Conservation (phyloP, 805 yeast genomes). For the Zygosaccharomyces rouxii region DNA sequence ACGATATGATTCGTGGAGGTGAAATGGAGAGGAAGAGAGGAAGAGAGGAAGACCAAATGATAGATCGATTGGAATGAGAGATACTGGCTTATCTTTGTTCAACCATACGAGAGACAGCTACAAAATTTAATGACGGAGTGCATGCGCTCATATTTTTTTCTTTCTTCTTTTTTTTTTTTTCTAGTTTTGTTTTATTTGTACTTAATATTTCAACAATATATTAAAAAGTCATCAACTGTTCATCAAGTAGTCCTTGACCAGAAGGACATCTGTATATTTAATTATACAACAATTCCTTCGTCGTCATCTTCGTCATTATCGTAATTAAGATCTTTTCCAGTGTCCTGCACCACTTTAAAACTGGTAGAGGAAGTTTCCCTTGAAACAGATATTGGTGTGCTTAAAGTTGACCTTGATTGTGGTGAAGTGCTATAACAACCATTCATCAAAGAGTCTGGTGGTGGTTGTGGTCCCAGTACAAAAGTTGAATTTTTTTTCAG, state of each 20-base stretch:
- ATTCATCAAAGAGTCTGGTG: slow-evolving; percentile 30
- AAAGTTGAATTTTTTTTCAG: slow-evolving; percentile 29
- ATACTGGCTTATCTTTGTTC: slow-evolving; percentile 17
- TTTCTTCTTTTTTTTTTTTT: not conserved
- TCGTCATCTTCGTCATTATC: slow-evolving; percentile 13
- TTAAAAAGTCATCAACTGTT: not conserved
- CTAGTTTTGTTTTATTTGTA: not conserved
- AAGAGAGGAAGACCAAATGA: not conserved
- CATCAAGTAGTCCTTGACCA: not conserved
- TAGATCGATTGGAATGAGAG: slow-evolving; percentile 4
- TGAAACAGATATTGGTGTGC: slow-evolving; percentile 29
- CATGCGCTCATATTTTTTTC: slow-evolving; percentile 1
- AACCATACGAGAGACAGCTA: slow-evolving; percentile 8
- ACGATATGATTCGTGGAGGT: slow-evolving; percentile 13
- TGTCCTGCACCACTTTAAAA: not conserved
- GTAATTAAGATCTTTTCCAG: not conserved
- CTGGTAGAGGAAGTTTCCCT: slow-evolving; percentile 21
- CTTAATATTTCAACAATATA: slow-evolving; percentile 3
- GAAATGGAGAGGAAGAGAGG: not conserved
- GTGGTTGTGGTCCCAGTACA: slow-evolving; percentile 31
- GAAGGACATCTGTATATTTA: not conserved
- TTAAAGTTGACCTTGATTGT: slow-evolving; percentile 28
- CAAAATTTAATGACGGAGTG: not conserved
- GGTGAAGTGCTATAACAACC: slow-evolving; percentile 34
- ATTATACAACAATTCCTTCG: slow-evolving; percentile 13